Base-by-base conservation (phyloP, 2,329 filamentous ascomycete genomes). In the Apiospora koreana region DNA sequence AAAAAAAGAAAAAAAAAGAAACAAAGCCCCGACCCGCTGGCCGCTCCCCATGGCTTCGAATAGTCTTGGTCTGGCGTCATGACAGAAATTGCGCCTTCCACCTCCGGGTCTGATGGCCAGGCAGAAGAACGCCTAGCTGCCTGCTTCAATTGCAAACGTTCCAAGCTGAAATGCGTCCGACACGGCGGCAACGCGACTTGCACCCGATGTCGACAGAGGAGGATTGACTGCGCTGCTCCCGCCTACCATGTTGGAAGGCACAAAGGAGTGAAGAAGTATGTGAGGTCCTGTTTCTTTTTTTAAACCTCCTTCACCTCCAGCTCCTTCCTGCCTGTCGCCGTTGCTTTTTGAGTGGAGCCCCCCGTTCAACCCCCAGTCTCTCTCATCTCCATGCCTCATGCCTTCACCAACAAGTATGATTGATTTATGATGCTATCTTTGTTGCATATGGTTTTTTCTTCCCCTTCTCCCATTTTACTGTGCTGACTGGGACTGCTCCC, bases 191-290 rank as follows among this genome's bases (percentile, higher is more conserved):
- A 74, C 5, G 62, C 74, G 2, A 76, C 75, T n/a, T 80, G 78
- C 72, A 75, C 76, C 8, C 74, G 78, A 42, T 80, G 78, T 70
- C 75, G 73, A 5, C 76, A 78, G 71, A 77, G 78, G 68, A 74
- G 74, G 10, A 77, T 80, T 18, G 89, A 93, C 71, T 94, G 92
- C 77, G 82, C 92, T 7, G 88, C 92, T 2, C 91, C 87, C n/a
- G 87, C 87, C n/a, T 93, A 93, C 76, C 91, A 93, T 72, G 87
- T 93, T 4, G 92, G 92, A 9, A 85, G 92, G 67, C 91, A 93
- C 76, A 93, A 93, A 77, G 92, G 92, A 28, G 91, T 93, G 71
- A 94, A 93, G 79, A 94, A 94, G 92, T 92, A 80, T 80, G 84
- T 74, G 18, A 3, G 0, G 6, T 28, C 31, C 10, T 9, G 8